phyloP scores from a whole-genome alignment of 2,329 filamentous ascomycete species.

The Trichothecium sympodiale region DNA sequence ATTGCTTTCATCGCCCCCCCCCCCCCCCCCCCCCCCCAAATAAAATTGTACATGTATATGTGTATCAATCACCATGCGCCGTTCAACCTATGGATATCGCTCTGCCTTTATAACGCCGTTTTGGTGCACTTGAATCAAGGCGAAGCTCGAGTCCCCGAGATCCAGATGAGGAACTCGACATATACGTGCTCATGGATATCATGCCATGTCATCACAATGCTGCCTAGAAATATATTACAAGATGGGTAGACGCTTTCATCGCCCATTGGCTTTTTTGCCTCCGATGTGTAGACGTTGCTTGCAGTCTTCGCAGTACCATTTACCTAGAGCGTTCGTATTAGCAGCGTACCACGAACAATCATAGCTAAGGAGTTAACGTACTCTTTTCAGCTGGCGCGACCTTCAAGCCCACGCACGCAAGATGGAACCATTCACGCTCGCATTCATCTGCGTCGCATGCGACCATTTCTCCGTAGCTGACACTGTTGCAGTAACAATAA shows the following conservation, averaged over 20 bases:
- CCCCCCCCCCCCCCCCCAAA: no score
- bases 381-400: constrained; percentile 67
- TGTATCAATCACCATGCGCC: no score
- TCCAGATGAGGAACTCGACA: no score
- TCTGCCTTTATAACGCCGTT: no score
- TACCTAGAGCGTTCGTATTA: constrained; percentile 39
- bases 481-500: constrained; percentile 71
- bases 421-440: constrained; percentile 71
- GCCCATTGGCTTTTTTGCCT: constrained; percentile 39
- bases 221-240: constrained; percentile 5
- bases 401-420: constrained; percentile 70
- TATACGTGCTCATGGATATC: neutral
- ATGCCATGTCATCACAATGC: constrained; percentile 1
- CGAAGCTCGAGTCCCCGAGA: no score
- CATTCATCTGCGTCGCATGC: constrained; percentile 67
- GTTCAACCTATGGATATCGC: no score
- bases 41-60: no score
- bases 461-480: constrained; percentile 78
- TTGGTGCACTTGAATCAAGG: no score
- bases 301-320: constrained; percentile 77
- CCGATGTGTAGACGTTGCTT: constrained; percentile 51
- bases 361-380: constrained; percentile 29
- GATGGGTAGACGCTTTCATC: constrained; percentile 18
- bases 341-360: constrained; percentile 6
- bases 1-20: no score